These are phyloP conservation scores for Ustilago shanxiensis DNA, from an alignment of 1,284 basidiomycete species.

Conservation along the genomic window DNA sequence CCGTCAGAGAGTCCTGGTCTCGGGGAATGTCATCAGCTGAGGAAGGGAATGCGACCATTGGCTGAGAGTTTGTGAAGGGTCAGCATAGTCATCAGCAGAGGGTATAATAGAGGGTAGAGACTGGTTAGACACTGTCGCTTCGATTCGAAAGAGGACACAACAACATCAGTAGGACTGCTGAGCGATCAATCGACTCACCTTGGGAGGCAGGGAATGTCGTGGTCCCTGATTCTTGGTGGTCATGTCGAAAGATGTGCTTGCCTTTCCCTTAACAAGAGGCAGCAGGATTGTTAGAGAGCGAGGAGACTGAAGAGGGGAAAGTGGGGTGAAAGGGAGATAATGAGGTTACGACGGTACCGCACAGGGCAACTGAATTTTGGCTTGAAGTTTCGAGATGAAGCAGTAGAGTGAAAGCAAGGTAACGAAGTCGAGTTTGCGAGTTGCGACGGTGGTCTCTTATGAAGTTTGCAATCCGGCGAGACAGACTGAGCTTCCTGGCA, in stretches of 20 bases:
- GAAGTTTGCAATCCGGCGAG: constrained; percentile 13
- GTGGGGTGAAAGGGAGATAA: constrained; percentile 16
- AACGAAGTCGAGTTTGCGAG: constrained; percentile 9
- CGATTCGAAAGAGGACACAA: too few species aligned
- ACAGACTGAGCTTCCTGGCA: neutral
- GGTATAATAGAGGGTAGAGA: too few species aligned
- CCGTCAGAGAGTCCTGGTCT: constrained; percentile 8
- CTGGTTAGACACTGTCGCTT: neutral
- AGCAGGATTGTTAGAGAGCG: constrained; percentile 13
- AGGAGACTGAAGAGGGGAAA: constrained; percentile 1
- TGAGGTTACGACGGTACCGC: constrained; percentile 14
- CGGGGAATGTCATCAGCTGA: constrained; percentile 10
- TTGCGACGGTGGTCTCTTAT: constrained; percentile 16
- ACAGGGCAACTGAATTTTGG: constrained; percentile 14
- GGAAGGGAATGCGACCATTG: constrained; percentile 17
- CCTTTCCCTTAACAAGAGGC: neutral
- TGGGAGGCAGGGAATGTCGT: constrained; percentile 48
- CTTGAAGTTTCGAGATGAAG: constrained; percentile 6
- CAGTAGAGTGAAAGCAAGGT: constrained; percentile 1
- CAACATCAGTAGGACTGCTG: neutral
- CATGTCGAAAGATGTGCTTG: constrained; percentile 24
- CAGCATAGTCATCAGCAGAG: too few species aligned
- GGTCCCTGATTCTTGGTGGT: constrained; percentile 31
- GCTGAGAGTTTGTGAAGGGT: constrained; percentile 7
- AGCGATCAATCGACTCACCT: constrained; percentile 30